Percentiles rank a stretch among this genome's conserved stretches.
Evolutionary conservation across 202 grass and related monocot genomes (phyloP).

Genomic region (Zizania palustris): DNA sequence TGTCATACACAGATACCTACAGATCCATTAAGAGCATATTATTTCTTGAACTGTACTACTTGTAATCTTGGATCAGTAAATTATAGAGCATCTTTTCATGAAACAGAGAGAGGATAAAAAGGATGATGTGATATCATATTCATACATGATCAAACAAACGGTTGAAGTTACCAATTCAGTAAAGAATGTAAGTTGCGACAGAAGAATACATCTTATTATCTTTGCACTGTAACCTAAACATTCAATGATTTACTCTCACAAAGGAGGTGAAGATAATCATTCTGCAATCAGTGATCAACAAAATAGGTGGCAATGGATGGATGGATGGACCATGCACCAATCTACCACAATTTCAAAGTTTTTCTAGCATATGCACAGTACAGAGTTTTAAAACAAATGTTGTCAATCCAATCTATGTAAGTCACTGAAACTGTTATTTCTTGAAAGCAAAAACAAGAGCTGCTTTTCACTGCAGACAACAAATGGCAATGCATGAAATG

Average conservation of each 20-base stretch:
- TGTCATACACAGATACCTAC: slow-evolving; percentile 91
- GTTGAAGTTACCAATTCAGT: slow-evolving; percentile 13
- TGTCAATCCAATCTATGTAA: slow-evolving; percentile 6
- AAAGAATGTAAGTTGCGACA: slow-evolving; percentile 1
- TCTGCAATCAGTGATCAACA: background rate
- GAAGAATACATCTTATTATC: slow-evolving; percentile 12
- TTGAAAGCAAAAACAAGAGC: background rate
- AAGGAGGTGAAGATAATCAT: slow-evolving; percentile 17
- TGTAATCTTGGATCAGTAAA: background rate
- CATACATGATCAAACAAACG: background rate
- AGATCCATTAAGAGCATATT: slow-evolving; percentile 36
- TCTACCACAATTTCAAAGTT: background rate
- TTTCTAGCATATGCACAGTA: background rate
- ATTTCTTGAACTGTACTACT: slow-evolving; percentile 18
- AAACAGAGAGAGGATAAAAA: slow-evolving; percentile 7
- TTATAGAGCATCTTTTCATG: slow-evolving; percentile 18
- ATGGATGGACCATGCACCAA: background rate
- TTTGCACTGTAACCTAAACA: background rate
- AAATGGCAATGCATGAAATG: slow-evolving; percentile 22
- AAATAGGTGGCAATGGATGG: background rate
- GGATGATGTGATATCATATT: slow-evolving; percentile 3
- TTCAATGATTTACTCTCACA: background rate
- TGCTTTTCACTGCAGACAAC: slow-evolving; percentile 19
- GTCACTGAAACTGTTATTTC: background rate
- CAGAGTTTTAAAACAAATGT: background rate